Conservation (phyloP, 2,329 filamentous ascomycete genomes). For the Cordyceps javanica region DNA sequence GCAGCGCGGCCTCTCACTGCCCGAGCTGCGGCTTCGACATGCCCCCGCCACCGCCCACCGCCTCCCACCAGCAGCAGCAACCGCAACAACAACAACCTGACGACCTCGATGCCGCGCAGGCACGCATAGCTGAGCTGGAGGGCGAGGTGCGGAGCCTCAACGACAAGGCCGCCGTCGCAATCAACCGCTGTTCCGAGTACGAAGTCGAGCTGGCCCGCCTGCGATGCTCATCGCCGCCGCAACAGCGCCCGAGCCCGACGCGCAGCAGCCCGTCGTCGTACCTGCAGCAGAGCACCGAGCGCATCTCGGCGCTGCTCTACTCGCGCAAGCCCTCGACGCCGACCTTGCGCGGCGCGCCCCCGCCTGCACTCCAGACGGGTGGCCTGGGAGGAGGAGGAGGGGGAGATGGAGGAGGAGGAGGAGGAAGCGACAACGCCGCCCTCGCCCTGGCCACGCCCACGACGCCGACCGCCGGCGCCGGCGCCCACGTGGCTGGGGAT, state of each 20-base stretch:
- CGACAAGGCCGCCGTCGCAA: conserved; percentile 60
- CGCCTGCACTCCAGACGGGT: conserved; percentile 17
- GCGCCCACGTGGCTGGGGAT: conserved; percentile 33
- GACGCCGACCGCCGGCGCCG: conserved; percentile 16
- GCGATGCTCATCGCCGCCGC: conserved; percentile 30
- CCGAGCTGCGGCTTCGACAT: conserved; percentile 44
- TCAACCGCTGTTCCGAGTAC: conserved; percentile 68
- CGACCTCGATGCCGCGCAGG: conserved; percentile 46
- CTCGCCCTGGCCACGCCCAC: conserved; percentile 17
- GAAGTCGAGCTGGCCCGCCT: conserved; percentile 67
- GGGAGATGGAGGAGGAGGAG: conserved; percentile 12
- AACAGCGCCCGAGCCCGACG: conserved; percentile 22
- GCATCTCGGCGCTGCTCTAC: conserved; percentile 39
- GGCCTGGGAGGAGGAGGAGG: conserved; percentile 14
- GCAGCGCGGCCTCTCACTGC: conserved; percentile 37
- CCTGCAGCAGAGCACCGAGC: conserved; percentile 37
- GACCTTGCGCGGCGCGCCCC: conserved; percentile 24
- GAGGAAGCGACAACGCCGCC: too few species aligned
- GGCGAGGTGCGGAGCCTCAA: conserved; percentile 64
- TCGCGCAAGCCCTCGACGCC: conserved; percentile 42
- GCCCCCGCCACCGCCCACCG: conserved; percentile 23
- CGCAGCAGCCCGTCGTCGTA: conserved; percentile 32
- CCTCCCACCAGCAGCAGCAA: conserved; percentile 26
- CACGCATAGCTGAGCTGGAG: conserved; percentile 62
- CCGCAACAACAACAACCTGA: too few species aligned